These are phyloP conservation scores for Eutrema yunnanense DNA, from an alignment of 345 rosid genomes.

Conservation along the genomic window DNA sequence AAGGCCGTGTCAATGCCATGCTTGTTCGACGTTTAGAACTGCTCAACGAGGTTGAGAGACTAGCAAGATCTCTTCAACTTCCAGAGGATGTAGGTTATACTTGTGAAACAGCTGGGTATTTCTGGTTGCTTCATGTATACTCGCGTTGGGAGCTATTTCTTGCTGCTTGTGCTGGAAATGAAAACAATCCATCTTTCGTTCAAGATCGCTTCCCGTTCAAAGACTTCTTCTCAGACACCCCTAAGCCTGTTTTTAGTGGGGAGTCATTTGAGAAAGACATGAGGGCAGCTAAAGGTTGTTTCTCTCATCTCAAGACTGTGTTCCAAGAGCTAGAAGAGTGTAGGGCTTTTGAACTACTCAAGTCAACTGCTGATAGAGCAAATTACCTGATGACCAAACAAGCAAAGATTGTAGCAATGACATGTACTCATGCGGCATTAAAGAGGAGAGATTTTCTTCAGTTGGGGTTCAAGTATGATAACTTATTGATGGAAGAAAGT, in stretches of 20 bases:
- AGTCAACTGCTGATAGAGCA: constrained; percentile 98
- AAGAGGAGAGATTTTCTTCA: constrained; percentile 98
- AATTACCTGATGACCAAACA: constrained; percentile 98
- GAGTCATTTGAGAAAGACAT: constrained; percentile 91
- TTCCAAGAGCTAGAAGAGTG: constrained; percentile 99
- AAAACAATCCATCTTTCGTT: constrained; percentile 66
- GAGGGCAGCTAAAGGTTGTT: constrained; percentile 93
- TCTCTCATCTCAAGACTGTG: constrained; percentile 82
- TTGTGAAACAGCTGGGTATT: constrained; percentile 98
- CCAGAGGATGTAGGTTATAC: constrained; percentile 99
- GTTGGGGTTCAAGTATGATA: constrained; percentile 95
- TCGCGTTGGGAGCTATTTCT: constrained; percentile 97
- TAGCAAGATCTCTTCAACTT: constrained; percentile 89
- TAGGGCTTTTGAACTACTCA: constrained; percentile 97
- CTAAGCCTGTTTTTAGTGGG: constrained; percentile 75
- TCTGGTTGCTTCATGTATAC: constrained; percentile 97
- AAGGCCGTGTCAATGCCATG: constrained; percentile 98
- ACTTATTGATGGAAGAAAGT: constrained; percentile 99
- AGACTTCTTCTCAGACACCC: constrained; percentile 79
- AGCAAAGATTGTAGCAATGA: constrained; percentile 99
- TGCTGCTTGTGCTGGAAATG: constrained; percentile 80
- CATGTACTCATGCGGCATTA: constrained; percentile 98
- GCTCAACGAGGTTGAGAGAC: constrained; percentile 91
- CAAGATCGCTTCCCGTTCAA: constrained; percentile 85
- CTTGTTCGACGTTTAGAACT: constrained; percentile 91